Percentiles rank a stretch among this genome's conserved stretches.
Conservation (phyloP, 805 yeast species). For the Saccharomyces mikatae region DNA sequence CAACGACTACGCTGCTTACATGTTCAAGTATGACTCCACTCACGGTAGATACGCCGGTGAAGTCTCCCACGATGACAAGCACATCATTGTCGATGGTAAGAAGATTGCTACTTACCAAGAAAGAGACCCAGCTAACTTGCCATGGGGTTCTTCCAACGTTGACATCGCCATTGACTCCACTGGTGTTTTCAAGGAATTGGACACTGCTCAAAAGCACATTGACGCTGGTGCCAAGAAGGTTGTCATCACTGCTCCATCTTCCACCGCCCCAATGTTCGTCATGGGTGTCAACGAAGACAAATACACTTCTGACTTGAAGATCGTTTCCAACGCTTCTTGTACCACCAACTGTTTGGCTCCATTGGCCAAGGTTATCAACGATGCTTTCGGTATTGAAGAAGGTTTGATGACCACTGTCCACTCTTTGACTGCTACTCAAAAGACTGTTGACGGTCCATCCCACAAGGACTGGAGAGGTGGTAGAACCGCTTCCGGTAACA, state of each 20-base stretch:
- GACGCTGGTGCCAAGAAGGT: conserved; percentile 71
- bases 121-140: conserved; percentile 59
- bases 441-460: conserved; percentile 71
- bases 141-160: conserved; percentile 58
- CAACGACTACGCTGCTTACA: conserved; percentile 62
- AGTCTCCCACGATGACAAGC: conserved; percentile 45
- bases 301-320: conserved; percentile 48
- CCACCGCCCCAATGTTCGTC: conserved; percentile 67
- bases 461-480: conserved; percentile 80
- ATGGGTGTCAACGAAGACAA: conserved; percentile 60
- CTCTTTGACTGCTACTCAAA: conserved; percentile 65
- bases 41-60: conserved; percentile 58
- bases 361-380: conserved; percentile 61
- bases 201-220: conserved; percentile 60
- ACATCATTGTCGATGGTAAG: conserved; percentile 47
- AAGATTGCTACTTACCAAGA: conserved; percentile 48
- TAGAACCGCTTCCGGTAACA: conserved; percentile 69
- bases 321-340: conserved; percentile 65
- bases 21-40: conserved; percentile 69
- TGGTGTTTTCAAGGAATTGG: conserved; percentile 61
- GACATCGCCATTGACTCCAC: conserved; percentile 65
- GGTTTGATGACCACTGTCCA: conserved; percentile 72
- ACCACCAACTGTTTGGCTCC: conserved; percentile 72
- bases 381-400: conserved; percentile 59
- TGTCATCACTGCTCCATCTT: conserved; percentile 63